Base-by-base conservation (phyloP, 2,329 filamentous ascomycete species). In the Aspergillus glaucus region DNA sequence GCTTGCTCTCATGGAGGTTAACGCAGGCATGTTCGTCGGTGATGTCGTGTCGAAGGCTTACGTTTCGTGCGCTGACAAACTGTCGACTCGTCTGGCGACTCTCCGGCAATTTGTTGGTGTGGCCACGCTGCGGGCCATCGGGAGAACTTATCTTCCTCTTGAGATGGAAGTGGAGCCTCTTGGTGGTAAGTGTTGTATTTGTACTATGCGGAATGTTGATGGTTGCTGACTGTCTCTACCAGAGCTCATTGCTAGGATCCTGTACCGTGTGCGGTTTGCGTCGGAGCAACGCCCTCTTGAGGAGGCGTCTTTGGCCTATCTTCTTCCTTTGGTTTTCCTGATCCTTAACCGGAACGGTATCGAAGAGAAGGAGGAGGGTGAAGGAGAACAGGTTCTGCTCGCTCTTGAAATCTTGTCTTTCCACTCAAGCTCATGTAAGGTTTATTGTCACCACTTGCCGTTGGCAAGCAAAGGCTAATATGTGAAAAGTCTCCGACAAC, bases 231-330 rank as follows among this genome's bases (percentile, higher is more conserved):
- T 43, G 44, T 48, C 37, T 41, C 10, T 10, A 17, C 44, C 40
- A 55, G 59, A 75, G 71, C 80, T 97, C 10, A 79, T 95, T 10
- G 96, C 92, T 2, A 82, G 93, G 66, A 83, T 97, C 1, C 75
- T 98, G 4, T 97, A 97, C 67, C 85, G 92, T 43, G 75, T 98
- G 46, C 86, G 91, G 14, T 95, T 95, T 66, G 80, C 91, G 34
- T 86, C 88, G 46, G 93, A 97, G 65, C 92, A 97, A 66, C 82
- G 91, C n/a, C 90, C 92, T 0, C 90, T 98, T 58, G 93, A 98
- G 64, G 78, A 82, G 2, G 85, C 93, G 3, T 92, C 92, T 1
- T 75, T 97, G 21, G 89, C 87, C 49, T 98, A 97, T 64, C 82
- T 90, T 45, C 74, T 97, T 26, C 89, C 92, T 0, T 76, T 98